Base-by-base conservation (phyloP, 2,329 filamentous ascomycete species). In the Amphichorda felina region DNA sequence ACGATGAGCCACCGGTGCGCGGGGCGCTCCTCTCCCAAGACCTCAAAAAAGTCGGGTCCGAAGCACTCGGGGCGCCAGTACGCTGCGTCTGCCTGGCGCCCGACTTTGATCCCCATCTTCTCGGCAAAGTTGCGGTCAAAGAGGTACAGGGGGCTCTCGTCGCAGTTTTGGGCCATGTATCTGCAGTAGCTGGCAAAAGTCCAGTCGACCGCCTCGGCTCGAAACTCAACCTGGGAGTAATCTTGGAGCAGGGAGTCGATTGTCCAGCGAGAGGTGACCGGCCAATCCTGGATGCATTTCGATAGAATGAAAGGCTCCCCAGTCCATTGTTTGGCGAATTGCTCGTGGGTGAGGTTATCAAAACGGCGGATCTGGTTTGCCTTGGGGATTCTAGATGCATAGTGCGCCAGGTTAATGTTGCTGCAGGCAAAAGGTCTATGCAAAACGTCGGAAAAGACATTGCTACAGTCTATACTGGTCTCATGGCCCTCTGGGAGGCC, bases 131-230 rank as follows among this genome's bases (percentile, higher is more conserved):
- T 72, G 38, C 81, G 75, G 54, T 96, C 91, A 54, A 96, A 96
- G 22, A 96, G 72, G 53, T 96, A 96, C 2, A 96, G 59, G 0
- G 89, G 89, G 41, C 82, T 89, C 59, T 96, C 91, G 44, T 96
- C 89, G 14, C 61, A 61, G 51, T 74, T 89, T 51, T 82, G 70
- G 29, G 67, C 63, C 80, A 95, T 85, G 57, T 96, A 98, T 30
- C 75, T 65, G 42, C 79, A 64, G 54, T 96, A 96, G 0, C 74
- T 82, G n/a, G 68, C 64, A 42, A 94, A 72, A 0, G 79, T 75
- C 89, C 89, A 96, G 59, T 95, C 86, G 5, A 96, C 88, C 1
- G 87, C 82, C 65, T 96, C 91, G 8, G 89, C 89, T 28, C 86
- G 76, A 57, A 96, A 95, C 34, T 72, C 68, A 3, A 80, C 69